Percentiles rank a stretch among this genome's conserved stretches.
Conservation (phyloP, 441 rosid species). For the Populus hybrid region DNA sequence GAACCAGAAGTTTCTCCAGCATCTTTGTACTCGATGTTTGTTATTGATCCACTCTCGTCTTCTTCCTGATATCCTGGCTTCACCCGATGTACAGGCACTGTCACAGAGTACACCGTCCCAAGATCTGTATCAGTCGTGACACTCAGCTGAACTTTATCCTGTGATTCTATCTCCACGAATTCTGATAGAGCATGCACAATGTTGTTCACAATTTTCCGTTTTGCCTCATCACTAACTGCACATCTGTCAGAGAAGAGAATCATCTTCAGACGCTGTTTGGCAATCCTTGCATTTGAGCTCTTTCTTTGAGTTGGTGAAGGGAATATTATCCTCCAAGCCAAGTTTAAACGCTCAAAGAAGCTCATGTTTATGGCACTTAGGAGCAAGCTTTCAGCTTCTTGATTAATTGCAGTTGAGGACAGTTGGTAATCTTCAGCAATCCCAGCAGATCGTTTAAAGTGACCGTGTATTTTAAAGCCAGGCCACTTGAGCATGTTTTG, state of each 20-base stretch:
- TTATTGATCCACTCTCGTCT: slow-evolving; percentile 56
- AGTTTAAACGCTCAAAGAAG: slow-evolving; percentile 77
- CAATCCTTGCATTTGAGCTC: slow-evolving; percentile 90
- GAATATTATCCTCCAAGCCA: slow-evolving; percentile 94
- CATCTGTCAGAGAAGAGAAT: slow-evolving; percentile 97
- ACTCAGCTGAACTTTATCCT: slow-evolving; percentile 91
- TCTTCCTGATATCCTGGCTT: slow-evolving; percentile 72
- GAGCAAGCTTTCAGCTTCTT: slow-evolving; percentile 74
- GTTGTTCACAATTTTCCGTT: slow-evolving; percentile 79
- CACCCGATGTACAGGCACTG: slow-evolving; percentile 89
- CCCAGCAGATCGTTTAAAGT: slow-evolving; percentile 39
- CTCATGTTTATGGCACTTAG: slow-evolving; percentile 68
- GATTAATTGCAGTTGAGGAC: slow-evolving; percentile 48
- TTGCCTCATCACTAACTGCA: slow-evolving; percentile 91
- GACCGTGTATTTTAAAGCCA: slow-evolving; percentile 30
- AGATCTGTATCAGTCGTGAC: slow-evolving; percentile 84
- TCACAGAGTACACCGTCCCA: slow-evolving; percentile 91
- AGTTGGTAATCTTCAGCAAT: slow-evolving; percentile 54
- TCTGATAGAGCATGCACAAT: slow-evolving; percentile 76
- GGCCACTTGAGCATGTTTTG: slow-evolving; percentile 40
- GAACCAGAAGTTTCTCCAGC: slow-evolving; percentile 63
- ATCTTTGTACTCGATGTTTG: slow-evolving; percentile 78
- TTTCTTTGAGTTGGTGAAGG: slow-evolving; percentile 66
- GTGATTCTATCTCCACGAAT: slow-evolving; percentile 91
- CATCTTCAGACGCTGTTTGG: slow-evolving; percentile 95